These are phyloP conservation scores for Aspergillus sclerotioniger DNA, from an alignment of 495 filamentous ascomycete genomes.

Conservation along the genomic window DNA sequence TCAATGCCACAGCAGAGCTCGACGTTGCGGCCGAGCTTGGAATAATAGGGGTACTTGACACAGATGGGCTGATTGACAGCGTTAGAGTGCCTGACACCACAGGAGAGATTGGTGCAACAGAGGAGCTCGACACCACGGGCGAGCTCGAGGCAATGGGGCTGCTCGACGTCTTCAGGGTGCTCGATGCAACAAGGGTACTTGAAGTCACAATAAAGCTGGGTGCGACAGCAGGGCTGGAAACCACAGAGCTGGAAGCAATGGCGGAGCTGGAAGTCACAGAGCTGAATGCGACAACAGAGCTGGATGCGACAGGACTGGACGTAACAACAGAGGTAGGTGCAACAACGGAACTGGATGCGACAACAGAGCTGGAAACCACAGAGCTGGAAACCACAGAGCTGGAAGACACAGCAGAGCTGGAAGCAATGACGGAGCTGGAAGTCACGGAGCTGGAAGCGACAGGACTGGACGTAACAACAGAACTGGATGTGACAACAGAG, in stretches of 20 bases:
- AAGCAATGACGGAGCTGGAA: not conserved
- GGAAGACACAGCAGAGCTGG: no score
- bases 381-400: no score
- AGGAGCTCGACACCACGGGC: not conserved
- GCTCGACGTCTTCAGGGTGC: slow-evolving; percentile 9
- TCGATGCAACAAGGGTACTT: not conserved
- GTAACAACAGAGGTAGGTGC: no score
- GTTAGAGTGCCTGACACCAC: slow-evolving; percentile 4
- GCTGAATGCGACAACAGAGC: not conserved
- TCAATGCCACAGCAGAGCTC: not conserved
- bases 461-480: not conserved
- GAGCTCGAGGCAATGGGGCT: slow-evolving; percentile 15
- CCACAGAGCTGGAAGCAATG: slow-evolving; percentile 4
- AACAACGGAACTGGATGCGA: not conserved
- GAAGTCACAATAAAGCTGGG: slow-evolving; percentile 7
- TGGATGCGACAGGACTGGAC: not conserved
- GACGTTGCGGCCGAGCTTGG: not conserved
- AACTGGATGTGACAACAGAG: not conserved
- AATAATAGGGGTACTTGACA: not conserved
- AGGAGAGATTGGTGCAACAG: not conserved
- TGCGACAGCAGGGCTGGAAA: slow-evolving; percentile 1
- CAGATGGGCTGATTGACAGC: slow-evolving; percentile 1
- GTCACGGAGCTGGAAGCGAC: no score
- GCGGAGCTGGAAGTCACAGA: not conserved
- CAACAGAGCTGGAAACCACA: not conserved